Evolutionary conservation across 2,329 filamentous ascomycete genomes (phyloP).

Genomic region (Pseudogymnoascus sp.): DNA sequence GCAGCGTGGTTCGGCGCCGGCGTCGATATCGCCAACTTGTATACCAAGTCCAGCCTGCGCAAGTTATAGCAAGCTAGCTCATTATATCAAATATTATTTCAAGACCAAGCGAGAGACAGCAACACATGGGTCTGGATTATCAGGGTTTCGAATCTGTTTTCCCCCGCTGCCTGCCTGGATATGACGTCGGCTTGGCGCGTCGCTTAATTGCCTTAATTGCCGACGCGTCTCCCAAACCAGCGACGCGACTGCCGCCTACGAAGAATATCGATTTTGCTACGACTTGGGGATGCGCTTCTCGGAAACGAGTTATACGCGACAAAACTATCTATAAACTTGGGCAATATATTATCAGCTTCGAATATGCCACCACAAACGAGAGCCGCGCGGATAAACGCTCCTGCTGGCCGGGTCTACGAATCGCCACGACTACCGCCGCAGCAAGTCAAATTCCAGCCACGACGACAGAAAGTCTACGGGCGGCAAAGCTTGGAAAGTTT

Average conservation of each 20-base stretch:
- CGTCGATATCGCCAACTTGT: not conserved
- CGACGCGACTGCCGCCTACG: not conserved
- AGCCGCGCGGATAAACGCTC: not conserved
- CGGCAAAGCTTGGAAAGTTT: not conserved
- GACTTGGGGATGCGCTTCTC: not conserved
- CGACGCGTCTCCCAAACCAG: conserved; percentile 9
- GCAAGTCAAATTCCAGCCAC: conserved; percentile 10
- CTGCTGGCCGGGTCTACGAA: not conserved
- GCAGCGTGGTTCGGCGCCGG: not conserved
- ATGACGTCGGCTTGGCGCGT: conserved; percentile 1
- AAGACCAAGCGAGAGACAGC: not conserved
- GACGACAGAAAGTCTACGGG: not conserved
- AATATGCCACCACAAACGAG: conserved; percentile 3
- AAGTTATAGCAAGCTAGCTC: not conserved
- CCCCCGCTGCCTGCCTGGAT: not conserved
- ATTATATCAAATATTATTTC: not conserved
- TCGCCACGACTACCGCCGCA: not conserved
- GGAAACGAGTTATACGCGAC: not conserved
- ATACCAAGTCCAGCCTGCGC: not conserved
- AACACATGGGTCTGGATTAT: not conserved
- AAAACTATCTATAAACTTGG: not conserved
- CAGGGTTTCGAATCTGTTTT: not conserved
- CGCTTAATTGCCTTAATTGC: conserved; percentile 1
- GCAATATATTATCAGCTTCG: not conserved
- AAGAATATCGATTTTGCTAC: not conserved